These are phyloP conservation scores for Ambrosia artemisiifolia DNA, from an alignment of 129 eudicot genomes.

Conservation along the genomic window DNA sequence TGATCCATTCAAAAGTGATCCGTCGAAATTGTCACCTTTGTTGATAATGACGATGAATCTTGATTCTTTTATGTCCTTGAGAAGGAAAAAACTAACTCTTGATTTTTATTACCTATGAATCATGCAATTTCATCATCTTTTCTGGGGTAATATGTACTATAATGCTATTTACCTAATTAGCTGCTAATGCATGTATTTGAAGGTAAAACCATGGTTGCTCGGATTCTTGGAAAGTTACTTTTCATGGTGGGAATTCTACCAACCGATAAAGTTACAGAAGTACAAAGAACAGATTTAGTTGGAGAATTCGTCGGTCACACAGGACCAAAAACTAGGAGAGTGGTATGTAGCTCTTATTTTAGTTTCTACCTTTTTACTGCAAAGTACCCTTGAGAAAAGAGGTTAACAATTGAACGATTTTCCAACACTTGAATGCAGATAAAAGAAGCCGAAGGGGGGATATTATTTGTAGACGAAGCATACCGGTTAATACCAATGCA, in stretches of 20 bases:
- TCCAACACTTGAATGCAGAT: constrained; percentile 1
- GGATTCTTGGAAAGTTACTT: constrained; percentile 6
- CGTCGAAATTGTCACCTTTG: not conserved
- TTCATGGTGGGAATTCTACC: constrained; percentile 12
- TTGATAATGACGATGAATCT: not conserved
- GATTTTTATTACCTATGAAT: not conserved
- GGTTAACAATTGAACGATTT: not conserved
- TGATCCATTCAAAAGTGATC: not conserved
- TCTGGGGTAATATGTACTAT: not conserved
- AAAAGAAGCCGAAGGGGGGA: constrained; percentile 16
- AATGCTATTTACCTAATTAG: not conserved
- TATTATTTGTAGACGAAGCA: constrained; percentile 10
- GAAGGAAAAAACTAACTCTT: not conserved
- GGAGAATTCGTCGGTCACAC: constrained; percentile 13
- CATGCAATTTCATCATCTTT: not conserved
- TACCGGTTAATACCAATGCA: constrained; percentile 9
- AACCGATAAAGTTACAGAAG: constrained; percentile 12
- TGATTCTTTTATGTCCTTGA: not conserved
- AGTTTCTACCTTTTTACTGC: not conserved
- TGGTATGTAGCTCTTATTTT: constrained; percentile 2
- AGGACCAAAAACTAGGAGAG: constrained; percentile 12
- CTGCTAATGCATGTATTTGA: not conserved
- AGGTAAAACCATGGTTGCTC: constrained; percentile 13
- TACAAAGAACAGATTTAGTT: constrained; percentile 8
- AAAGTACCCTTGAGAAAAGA: not conserved